These are phyloP conservation scores for Athelia sp. DNA, from an alignment of 1,284 basidiomycete genomes.

Conservation along the genomic window DNA sequence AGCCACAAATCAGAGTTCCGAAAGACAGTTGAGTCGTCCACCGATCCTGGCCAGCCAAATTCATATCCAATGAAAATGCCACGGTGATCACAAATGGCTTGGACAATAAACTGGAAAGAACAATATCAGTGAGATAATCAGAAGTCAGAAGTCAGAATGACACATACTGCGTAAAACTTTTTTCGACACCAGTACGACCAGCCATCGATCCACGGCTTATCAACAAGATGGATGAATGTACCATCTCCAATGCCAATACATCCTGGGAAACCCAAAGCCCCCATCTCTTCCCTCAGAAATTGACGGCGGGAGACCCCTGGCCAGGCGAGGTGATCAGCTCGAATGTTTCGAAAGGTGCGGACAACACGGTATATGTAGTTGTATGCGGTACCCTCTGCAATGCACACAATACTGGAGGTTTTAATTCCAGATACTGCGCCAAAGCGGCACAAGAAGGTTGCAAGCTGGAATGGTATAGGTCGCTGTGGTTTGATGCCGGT, in stretches of 20 bases:
- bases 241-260: constrained; percentile 14
- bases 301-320: constrained; percentile 6
- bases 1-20: constrained; percentile 12
- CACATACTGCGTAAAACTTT: constrained; percentile 16
- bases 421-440: constrained; percentile 4
- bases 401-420: constrained; percentile 2
- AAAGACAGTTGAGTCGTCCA: constrained; percentile 9
- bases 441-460: constrained; percentile 9
- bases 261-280: constrained; percentile 10
- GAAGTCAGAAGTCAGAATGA: neutral
- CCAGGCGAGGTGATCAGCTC: constrained; percentile 8
- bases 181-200: constrained; percentile 15
- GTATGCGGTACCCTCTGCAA: constrained; percentile 13
- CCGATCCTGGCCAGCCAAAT: constrained; percentile 15
- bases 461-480: constrained; percentile 5
- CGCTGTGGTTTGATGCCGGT: constrained; percentile 7
- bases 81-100: constrained; percentile 11
- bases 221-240: constrained; percentile 7
- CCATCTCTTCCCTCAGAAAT: constrained; percentile 8
- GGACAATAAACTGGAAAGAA: constrained; percentile 7
- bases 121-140: neutral
- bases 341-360: constrained; percentile 6
- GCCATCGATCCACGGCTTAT: constrained; percentile 10
- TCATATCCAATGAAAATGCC: constrained; percentile 10
- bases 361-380: constrained; percentile 10